Evolutionary conservation across 108 stramenopile species (phyloP).

Genomic region (Mediolabrus comicus): DNA sequence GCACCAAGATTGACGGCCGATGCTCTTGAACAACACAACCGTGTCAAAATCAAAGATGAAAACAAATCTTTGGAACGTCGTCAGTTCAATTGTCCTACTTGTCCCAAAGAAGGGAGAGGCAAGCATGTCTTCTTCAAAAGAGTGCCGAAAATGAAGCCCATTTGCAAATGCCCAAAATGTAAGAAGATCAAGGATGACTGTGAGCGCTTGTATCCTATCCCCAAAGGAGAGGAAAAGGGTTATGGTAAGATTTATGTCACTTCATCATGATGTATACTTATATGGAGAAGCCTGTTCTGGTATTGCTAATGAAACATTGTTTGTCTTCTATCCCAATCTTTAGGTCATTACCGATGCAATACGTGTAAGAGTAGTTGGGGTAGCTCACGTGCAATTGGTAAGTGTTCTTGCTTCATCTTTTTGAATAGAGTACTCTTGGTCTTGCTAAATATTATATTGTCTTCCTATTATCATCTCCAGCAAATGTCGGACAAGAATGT

Average conservation of each 20-base stretch:
- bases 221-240: conserved; percentile 37
- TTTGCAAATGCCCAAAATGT: conserved; percentile 43
- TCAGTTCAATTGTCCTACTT: conserved; percentile 49
- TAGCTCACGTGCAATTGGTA: conserved; percentile 25
- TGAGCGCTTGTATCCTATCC: conserved; percentile 31
- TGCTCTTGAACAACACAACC: conserved; percentile 19
- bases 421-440: too few relatives aligned
- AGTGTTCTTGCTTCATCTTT: too few relatives aligned
- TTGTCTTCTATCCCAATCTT: background rate
- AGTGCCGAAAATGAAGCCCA: conserved; percentile 32
- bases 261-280: background rate
- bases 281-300: background rate
- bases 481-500: conserved; percentile 36
- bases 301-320: background rate
- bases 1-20: conserved; percentile 4
- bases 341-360: conserved; percentile 23
- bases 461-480: too few relatives aligned
- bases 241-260: conserved; percentile 16
- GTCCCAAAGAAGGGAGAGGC: conserved; percentile 38
- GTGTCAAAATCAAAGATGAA: background rate
- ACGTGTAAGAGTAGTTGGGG: conserved; percentile 36
- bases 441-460: too few relatives aligned
- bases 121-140: conserved; percentile 43
- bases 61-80: conserved; percentile 35
- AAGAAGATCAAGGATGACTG: conserved; percentile 30